Percentiles rank a stretch among this genome's conserved stretches.
Evolutionary conservation across 2,329 filamentous ascomycete genomes (phyloP).

Genomic region (Sclerotinia spermophila): DNA sequence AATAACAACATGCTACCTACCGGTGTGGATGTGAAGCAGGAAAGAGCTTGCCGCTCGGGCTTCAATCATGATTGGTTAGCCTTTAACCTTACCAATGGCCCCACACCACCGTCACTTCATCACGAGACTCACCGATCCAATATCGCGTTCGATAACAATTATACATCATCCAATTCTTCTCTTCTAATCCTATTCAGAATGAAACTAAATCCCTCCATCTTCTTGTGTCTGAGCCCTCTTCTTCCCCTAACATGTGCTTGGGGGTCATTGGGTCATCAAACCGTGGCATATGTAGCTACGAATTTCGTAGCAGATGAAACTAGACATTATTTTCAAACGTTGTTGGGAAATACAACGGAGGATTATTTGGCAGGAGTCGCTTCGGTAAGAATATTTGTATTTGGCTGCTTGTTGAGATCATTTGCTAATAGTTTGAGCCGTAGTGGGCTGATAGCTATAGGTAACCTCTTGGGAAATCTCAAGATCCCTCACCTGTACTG

Average conservation of each 20-base stretch:
- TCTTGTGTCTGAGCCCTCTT: constrained; percentile 6
- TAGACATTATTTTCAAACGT: constrained; percentile 52
- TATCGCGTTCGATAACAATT: neutral
- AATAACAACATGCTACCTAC: neutral
- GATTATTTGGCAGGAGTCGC: constrained; percentile 62
- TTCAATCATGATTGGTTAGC: neutral
- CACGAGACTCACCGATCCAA: neutral
- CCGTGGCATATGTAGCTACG: constrained; percentile 60
- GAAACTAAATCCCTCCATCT: neutral
- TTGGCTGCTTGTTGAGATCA: neutral
- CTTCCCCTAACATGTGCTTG: constrained; percentile 25
- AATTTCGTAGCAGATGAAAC: constrained; percentile 57
- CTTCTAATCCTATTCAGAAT: neutral
- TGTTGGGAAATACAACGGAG: constrained; percentile 52
- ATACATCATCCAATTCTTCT: neutral
- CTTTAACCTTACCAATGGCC: too few species aligned
- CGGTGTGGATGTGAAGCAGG: neutral
- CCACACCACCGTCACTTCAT: neutral
- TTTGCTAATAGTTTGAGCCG: neutral
- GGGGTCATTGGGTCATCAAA: constrained; percentile 58
- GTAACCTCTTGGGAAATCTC: neutral
- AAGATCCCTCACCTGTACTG: neutral
- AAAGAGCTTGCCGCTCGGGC: neutral
- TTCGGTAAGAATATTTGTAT: constrained; percentile 35
- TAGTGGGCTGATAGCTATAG: constrained; percentile 56